These are phyloP conservation scores for Phanerodontia chrysosporium DNA, from an alignment of 768 basidiomycete genomes.

Conservation along the genomic window DNA sequence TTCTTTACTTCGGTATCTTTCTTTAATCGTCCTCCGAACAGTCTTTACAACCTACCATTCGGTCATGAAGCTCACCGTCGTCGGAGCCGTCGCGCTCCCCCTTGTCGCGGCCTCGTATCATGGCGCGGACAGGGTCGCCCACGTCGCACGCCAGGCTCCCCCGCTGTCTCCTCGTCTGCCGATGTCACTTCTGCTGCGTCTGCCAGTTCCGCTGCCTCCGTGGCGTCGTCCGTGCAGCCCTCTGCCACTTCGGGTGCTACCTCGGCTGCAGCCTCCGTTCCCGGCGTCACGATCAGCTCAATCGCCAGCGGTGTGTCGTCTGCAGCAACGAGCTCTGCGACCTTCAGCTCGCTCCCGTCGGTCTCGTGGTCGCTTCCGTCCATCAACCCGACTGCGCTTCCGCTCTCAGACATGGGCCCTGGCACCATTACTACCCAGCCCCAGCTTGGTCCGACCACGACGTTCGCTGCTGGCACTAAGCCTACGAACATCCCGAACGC, in stretches of 20 bases:
- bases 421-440: constrained; percentile 23
- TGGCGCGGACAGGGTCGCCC: background rate
- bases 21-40: background rate
- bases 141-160: constrained; percentile 24
- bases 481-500: constrained; percentile 49
- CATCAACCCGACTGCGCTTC: constrained; percentile 32
- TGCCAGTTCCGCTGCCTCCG: constrained; percentile 5
- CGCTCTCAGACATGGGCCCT: constrained; percentile 26
- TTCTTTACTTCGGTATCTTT: background rate
- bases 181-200: background rate
- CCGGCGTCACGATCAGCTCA: background rate
- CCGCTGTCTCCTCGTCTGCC: background rate
- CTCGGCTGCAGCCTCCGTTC: background rate
- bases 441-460: constrained; percentile 30
- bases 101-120: constrained; percentile 34
- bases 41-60: background rate
- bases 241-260: background rate
- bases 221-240: background rate
- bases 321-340: background rate
- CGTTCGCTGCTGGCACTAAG: constrained; percentile 29
- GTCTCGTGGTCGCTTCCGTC: constrained; percentile 27
- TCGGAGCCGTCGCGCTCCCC: constrained; percentile 30
- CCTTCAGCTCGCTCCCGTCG: constrained; percentile 12
- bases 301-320: background rate
- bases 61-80: constrained; percentile 28